These are phyloP conservation scores for Zygotorulaspora florentina DNA, from an alignment of 805 yeast species.

Conservation along the genomic window DNA sequence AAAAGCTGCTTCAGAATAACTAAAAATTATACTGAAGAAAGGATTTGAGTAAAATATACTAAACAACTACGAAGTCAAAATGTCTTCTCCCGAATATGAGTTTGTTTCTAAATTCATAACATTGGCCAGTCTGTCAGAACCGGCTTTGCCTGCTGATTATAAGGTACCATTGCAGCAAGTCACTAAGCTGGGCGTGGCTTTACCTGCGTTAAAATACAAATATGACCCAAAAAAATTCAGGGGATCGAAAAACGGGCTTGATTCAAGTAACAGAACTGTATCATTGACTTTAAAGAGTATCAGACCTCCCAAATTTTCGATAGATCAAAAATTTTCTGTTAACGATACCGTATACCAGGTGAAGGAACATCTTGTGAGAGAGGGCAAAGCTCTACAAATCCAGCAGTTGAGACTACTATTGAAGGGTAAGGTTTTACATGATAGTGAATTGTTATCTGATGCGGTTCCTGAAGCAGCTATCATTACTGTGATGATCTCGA, in stretches of 20 bases:
- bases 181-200: slow-evolving; percentile 42
- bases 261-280: slow-evolving; percentile 1
- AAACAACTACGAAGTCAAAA: neutral
- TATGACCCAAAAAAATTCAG: slow-evolving; percentile 25
- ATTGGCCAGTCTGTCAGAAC: slow-evolving; percentile 44
- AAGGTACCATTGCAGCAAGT: slow-evolving; percentile 31
- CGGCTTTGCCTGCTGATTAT: slow-evolving; percentile 28
- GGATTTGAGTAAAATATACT: neutral
- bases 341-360: slow-evolving; percentile 35
- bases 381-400: slow-evolving; percentile 34
- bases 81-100: slow-evolving; percentile 37
- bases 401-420: slow-evolving; percentile 48
- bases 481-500: slow-evolving; percentile 44
- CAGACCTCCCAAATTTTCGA: slow-evolving; percentile 63
- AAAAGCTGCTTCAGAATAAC: too few relatives aligned
- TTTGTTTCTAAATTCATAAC: slow-evolving; percentile 49
- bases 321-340: slow-evolving; percentile 24
- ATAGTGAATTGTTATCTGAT: slow-evolving; percentile 40
- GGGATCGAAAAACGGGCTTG: neutral
- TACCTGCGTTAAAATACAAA: slow-evolving; percentile 46
- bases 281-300: slow-evolving; percentile 55
- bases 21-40: neutral
- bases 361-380: slow-evolving; percentile 29
- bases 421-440: slow-evolving; percentile 61
- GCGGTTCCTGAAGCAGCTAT: slow-evolving; percentile 31